These are phyloP conservation scores for Coniferiporia sulphurascens DNA, from an alignment of 1,284 basidiomycete species.

Conservation along the genomic window DNA sequence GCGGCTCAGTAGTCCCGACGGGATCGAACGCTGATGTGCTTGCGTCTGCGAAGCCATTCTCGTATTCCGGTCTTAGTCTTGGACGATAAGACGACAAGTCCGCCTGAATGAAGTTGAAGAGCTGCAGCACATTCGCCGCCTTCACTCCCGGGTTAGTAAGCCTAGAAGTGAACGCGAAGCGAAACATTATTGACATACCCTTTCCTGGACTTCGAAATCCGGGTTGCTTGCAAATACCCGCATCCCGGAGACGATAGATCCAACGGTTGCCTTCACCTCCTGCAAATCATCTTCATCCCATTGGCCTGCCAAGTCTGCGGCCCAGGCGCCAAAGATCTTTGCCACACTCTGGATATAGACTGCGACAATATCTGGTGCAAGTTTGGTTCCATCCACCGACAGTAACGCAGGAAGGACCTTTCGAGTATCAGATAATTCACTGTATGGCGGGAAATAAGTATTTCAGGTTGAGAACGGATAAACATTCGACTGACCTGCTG, in stretches of 20 bases:
- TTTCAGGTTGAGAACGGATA: background rate
- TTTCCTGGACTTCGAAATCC: slow-evolving; percentile 88
- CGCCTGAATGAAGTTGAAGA: slow-evolving; percentile 77
- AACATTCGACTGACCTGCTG: slow-evolving; percentile 52
- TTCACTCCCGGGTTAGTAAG: slow-evolving; percentile 27
- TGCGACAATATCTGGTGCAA: slow-evolving; percentile 59
- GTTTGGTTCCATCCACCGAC: slow-evolving; percentile 47
- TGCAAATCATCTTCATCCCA: slow-evolving; percentile 73
- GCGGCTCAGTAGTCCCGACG: slow-evolving; percentile 35
- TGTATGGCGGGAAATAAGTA: slow-evolving; percentile 26
- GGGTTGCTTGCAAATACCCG: slow-evolving; percentile 50
- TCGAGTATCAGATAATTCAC: slow-evolving; percentile 66
- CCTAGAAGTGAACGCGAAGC: background rate
- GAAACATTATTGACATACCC: slow-evolving; percentile 46
- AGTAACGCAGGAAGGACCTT: slow-evolving; percentile 68
- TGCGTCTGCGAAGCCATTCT: slow-evolving; percentile 35
- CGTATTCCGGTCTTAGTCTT: slow-evolving; percentile 30
- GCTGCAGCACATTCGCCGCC: slow-evolving; percentile 76
- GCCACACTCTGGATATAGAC: slow-evolving; percentile 79
- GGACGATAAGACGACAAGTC: slow-evolving; percentile 66
- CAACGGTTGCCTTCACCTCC: slow-evolving; percentile 57
- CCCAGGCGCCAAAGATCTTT: slow-evolving; percentile 87
- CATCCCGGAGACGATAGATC: slow-evolving; percentile 53
- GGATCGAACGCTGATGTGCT: slow-evolving; percentile 36
- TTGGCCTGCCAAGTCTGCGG: slow-evolving; percentile 62